Evolutionary conservation across 176 grass and related monocot species (phyloP).

Genomic region (Pontederia crassipes): DNA sequence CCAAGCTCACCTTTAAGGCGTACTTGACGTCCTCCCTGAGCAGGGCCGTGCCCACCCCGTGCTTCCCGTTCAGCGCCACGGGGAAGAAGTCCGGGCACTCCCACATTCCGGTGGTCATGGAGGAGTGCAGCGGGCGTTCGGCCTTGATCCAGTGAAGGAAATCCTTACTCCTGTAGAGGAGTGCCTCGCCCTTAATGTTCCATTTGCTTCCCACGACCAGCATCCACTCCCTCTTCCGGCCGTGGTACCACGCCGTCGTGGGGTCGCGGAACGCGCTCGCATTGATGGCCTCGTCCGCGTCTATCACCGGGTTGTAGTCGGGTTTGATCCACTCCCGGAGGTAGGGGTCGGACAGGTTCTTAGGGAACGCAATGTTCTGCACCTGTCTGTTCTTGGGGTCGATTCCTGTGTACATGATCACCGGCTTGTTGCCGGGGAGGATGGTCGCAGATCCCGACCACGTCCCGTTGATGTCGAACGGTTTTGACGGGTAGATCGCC

Average conservation of each 20-base stretch:
- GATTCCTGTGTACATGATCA: slow-evolving; percentile 70
- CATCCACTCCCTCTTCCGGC: slow-evolving; percentile 39
- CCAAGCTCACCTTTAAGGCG: slow-evolving; percentile 77
- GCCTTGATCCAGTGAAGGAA: slow-evolving; percentile 47
- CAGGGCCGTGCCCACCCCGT: slow-evolving; percentile 34
- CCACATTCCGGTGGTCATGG: slow-evolving; percentile 56
- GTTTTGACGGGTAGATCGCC: slow-evolving; percentile 25
- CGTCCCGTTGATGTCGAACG: slow-evolving; percentile 57
- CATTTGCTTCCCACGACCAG: slow-evolving; percentile 39
- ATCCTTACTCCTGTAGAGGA: slow-evolving; percentile 61
- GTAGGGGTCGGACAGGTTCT: slow-evolving; percentile 61
- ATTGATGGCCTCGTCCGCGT: slow-evolving; percentile 37
- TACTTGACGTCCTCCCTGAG: slow-evolving; percentile 26
- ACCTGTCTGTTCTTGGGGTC: slow-evolving; percentile 49
- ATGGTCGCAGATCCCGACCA: slow-evolving; percentile 88
- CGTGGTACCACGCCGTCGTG: slow-evolving; percentile 64
- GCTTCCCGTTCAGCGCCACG: slow-evolving; percentile 10
- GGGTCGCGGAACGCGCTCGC: slow-evolving; percentile 63
- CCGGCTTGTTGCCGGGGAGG: slow-evolving; percentile 17
- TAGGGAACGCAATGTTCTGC: slow-evolving; percentile 60
- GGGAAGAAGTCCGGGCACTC: slow-evolving; percentile 88
- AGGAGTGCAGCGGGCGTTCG: slow-evolving; percentile 50
- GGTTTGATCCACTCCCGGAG: slow-evolving; percentile 71
- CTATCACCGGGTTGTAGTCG: slow-evolving; percentile 53
- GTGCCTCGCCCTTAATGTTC: slow-evolving; percentile 19